Evolutionary conservation across 805 yeast species (phyloP).

Genomic region (Suhomyces sp.): DNA sequence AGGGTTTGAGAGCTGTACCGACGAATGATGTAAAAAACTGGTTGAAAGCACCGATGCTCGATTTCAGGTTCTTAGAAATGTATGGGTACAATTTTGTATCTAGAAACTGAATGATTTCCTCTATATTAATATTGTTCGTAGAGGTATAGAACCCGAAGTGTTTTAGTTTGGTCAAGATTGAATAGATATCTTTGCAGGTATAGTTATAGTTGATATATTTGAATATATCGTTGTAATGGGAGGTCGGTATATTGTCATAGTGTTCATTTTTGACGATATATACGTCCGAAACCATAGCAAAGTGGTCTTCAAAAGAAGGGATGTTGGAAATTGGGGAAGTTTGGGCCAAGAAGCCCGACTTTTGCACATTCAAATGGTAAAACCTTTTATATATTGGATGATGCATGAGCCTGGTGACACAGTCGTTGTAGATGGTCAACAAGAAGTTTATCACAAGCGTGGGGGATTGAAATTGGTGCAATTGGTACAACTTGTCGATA

Average conservation of each 20-base stretch:
- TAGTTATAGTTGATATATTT: conserved; percentile 2
- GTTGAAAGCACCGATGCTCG: neutral
- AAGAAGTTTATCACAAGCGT: conserved; percentile 8
- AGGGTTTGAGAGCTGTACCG: neutral
- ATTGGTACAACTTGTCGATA: conserved; percentile 10
- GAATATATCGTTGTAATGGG: neutral
- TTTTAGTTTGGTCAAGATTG: neutral
- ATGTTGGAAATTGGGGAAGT: neutral
- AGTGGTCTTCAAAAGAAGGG: neutral
- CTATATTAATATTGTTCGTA: neutral
- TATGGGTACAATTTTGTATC: conserved; percentile 3
- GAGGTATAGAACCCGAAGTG: neutral
- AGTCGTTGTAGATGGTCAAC: conserved; percentile 7
- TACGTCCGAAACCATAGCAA: neutral
- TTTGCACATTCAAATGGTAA: conserved; percentile 2
- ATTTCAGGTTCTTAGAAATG: neutral
- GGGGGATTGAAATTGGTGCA: conserved; percentile 5
- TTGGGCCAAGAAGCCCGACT: neutral
- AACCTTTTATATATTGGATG: conserved; percentile 6
- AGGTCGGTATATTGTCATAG: neutral
- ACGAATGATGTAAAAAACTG: neutral
- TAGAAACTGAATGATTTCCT: neutral
- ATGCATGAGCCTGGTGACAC: conserved; percentile 6
- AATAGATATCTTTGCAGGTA: conserved; percentile 1
- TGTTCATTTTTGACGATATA: neutral